Evolutionary conservation across 768 basidiomycete genomes (phyloP).

Genomic region (Amanita brunnescens): DNA sequence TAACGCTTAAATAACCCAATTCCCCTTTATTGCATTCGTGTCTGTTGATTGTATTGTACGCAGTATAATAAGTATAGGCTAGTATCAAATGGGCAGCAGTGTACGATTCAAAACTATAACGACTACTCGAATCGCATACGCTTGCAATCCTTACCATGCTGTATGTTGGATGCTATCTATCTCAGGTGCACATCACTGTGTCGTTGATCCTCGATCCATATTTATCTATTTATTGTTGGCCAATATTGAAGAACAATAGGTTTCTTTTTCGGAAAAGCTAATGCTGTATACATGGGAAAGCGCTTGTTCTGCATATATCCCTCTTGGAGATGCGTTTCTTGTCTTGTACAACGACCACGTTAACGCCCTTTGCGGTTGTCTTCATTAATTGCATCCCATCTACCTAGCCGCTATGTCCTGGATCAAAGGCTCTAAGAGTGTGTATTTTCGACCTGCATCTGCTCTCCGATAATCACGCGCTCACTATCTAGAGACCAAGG

Average conservation of each 20-base stretch:
- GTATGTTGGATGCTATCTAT: no score
- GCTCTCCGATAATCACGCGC: neutral
- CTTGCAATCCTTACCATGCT: no score
- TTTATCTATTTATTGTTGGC: no score
- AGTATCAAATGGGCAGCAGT: no score
- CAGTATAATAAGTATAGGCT: no score
- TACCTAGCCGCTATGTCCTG: constrained; percentile 2
- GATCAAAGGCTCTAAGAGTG: constrained; percentile 7
- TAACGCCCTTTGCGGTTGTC: neutral
- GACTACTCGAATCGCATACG: no score
- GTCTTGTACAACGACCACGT: constrained; percentile 4
- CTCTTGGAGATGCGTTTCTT: neutral
- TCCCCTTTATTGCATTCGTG: no score
- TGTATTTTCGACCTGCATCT: neutral
- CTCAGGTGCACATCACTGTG: no score
- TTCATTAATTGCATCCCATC: neutral
- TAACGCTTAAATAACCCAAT: constrained; percentile 20
- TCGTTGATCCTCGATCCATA: no score
- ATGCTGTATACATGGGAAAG: constrained; percentile 3
- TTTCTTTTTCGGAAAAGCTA: neutral
- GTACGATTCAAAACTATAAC: no score
- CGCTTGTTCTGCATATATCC: neutral
- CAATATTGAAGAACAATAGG: constrained; percentile 18
- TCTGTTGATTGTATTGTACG: no score
- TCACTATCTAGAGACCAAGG: constrained; percentile 48